A percentile compares a stretch with the other conserved stretches of the same genome.
Conservation (phyloP, 768 basidiomycete genomes). For the Tulasnella sp. region DNA sequence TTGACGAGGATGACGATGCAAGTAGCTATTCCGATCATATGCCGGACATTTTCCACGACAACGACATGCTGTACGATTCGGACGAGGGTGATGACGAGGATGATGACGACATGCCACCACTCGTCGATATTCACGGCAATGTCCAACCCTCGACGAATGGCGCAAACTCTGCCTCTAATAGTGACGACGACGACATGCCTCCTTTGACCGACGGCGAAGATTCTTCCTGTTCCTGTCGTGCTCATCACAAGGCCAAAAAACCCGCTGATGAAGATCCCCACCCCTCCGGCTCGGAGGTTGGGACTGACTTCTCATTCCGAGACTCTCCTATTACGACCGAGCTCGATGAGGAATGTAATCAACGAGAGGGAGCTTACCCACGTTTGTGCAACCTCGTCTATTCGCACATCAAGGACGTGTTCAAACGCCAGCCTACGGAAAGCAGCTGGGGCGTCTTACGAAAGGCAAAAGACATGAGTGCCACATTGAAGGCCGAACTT, state of each 20-base stretch:
- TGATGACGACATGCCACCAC: constrained; percentile 9
- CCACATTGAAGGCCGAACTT: background rate
- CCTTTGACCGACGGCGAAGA: too few species aligned
- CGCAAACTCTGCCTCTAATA: background rate
- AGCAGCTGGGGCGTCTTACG: background rate
- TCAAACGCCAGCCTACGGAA: background rate
- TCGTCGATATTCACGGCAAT: background rate
- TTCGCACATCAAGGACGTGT: background rate
- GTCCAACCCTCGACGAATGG: background rate
- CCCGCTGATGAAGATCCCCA: background rate
- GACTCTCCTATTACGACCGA: background rate
- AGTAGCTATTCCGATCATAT: background rate
- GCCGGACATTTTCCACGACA: too few species aligned
- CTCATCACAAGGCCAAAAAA: background rate
- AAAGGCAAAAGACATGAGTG: background rate
- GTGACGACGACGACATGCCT: background rate
- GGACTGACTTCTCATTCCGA: background rate
- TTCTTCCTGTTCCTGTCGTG: background rate
- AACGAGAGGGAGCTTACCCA: background rate
- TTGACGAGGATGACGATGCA: background rate
- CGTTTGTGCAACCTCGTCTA: background rate
- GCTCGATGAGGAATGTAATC: background rate
- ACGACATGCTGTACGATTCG: background rate
- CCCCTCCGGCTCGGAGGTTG: background rate
- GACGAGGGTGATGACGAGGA: constrained; percentile 7